Conservation (phyloP, 2,329 filamentous ascomycete genomes). For the Beauveria sp. region DNA sequence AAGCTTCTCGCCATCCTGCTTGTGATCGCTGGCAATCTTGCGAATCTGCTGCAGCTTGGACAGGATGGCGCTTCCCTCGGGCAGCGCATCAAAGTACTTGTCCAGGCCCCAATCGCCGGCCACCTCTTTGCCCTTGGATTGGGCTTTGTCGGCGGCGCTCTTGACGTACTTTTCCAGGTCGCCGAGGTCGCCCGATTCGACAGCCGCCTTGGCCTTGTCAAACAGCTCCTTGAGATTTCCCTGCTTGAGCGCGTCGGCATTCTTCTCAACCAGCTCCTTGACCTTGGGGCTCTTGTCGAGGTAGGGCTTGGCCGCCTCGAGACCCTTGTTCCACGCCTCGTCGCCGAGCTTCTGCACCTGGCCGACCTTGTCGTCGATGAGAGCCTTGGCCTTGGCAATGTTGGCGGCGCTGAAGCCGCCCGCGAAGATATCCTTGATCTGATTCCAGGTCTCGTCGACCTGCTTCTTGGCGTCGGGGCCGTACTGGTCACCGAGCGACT, state of each 20-base stretch:
- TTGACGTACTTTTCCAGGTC: constrained; percentile 30
- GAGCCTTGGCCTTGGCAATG: constrained; percentile 47
- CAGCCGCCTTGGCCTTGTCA: constrained; percentile 52
- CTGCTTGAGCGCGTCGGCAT: constrained; percentile 58
- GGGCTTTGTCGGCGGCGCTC: constrained; percentile 20
- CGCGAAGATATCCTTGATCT: constrained; percentile 58
- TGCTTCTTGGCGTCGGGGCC: constrained; percentile 73
- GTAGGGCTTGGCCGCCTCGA: constrained; percentile 63
- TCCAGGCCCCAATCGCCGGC: constrained; percentile 35
- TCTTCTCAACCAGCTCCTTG: constrained; percentile 65
- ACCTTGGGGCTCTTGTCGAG: constrained; percentile 71
- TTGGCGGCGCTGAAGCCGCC: constrained; percentile 48
- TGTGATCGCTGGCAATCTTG: constrained; percentile 59
- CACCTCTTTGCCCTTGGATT: constrained; percentile 4
- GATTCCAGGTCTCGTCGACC: constrained; percentile 64
- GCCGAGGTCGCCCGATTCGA: constrained; percentile 51
- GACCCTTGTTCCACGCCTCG: constrained; percentile 62
- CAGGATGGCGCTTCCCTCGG: constrained; percentile 55
- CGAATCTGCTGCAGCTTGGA: constrained; percentile 58
- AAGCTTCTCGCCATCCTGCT: constrained; percentile 61
- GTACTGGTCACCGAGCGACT: constrained; percentile 60
- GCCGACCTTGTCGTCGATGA: constrained; percentile 63
- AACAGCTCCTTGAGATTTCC: constrained; percentile 59
- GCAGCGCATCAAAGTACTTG: constrained; percentile 58
- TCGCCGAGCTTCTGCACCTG: constrained; percentile 66